phyloP scores from a whole-genome alignment of 176 grass and related monocot species.

The sorghum (Sorghum bicolor) region DNA sequence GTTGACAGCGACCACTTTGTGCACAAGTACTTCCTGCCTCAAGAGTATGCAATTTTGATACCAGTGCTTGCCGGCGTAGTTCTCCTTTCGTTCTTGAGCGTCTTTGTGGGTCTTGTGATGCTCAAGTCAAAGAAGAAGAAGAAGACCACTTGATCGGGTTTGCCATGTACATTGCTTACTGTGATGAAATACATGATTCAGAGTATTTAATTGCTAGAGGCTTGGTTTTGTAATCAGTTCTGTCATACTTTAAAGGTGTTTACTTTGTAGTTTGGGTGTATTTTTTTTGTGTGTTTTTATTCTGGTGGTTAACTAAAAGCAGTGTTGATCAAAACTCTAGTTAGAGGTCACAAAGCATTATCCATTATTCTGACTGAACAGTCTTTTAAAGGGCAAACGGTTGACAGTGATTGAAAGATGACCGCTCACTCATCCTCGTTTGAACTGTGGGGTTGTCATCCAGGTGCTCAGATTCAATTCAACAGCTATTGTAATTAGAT shows the following conservation, averaged over 20 bases:
- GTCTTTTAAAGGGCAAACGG: background rate
- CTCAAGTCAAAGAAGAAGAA: slow-evolving; percentile 82
- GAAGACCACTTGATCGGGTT: slow-evolving; percentile 33
- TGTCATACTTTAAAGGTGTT: background rate
- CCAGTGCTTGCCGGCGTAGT: slow-evolving; percentile 65
- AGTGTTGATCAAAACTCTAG: background rate
- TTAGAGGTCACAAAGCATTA: background rate
- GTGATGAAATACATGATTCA: background rate
- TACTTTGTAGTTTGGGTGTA: background rate
- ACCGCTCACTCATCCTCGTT: background rate
- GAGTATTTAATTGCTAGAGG: background rate
- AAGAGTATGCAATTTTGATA: slow-evolving; percentile 81
- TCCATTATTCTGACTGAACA: background rate
- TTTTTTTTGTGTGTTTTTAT: background rate
- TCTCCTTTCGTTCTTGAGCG: slow-evolving; percentile 74
- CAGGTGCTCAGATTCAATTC: too few species aligned
- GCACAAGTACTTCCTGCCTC: slow-evolving; percentile 76
- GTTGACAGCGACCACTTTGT: slow-evolving; percentile 89
- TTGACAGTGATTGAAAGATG: background rate
- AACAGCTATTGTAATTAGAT: too few species aligned
- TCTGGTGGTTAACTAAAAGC: background rate
- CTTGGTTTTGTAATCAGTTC: background rate
- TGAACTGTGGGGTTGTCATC: too few species aligned
- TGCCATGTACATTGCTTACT: background rate
- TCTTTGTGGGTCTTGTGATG: slow-evolving; percentile 75